Evolutionary conservation across 108 stramenopile genomes (phyloP), one percentile per base, ranked within the genome.

Genomic region (Schizochytrium sp.): DNA sequence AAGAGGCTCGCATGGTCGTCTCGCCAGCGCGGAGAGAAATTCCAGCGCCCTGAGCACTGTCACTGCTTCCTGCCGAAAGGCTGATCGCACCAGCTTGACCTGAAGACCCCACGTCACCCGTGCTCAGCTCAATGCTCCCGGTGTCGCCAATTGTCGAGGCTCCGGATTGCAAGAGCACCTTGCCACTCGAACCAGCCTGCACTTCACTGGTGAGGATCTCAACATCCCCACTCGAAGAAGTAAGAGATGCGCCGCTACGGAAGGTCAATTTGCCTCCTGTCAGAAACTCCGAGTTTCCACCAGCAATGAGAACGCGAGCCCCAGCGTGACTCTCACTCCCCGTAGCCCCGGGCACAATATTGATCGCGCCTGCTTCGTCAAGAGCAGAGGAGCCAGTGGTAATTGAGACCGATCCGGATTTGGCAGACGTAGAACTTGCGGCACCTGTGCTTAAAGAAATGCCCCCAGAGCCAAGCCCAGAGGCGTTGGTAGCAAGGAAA

Each of bases 251-350:
- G 5, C 92, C 92, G 12, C 91, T 91, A n/a, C 90, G 48, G 5
- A 93, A 5, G 34, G 88, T 69, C 10, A 92, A n/a, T 21, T 63
- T 44, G 12, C 92, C 92, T n/a, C 92, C 92, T 51, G 88, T 58
- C 43, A 5, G 16, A 14, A 57, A 90, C 19, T 21, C 19, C 21
- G 92, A 29, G 44, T 57, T 45, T 23, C 92, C 92, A 4, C 91
- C 91, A 5, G 53, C 57, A 41, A 93, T 25, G 28, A 90, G 53
- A 4, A 93, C 55, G 28, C 89, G 57, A 12, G 91, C 92, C 2
- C 91, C 92, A 2, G 45, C 63, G 19, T 34, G 87, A 4, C 63
- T 34, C 29, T 87, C 28, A 34, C 92, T 41, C 34, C 0, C 21
- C 14, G 63, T 41, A 8, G 63, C 18, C 41, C 63, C 92, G 6